Base-by-base conservation (phyloP, 2,329 filamentous ascomycete genomes). In the Monosporascus cannonballus region DNA sequence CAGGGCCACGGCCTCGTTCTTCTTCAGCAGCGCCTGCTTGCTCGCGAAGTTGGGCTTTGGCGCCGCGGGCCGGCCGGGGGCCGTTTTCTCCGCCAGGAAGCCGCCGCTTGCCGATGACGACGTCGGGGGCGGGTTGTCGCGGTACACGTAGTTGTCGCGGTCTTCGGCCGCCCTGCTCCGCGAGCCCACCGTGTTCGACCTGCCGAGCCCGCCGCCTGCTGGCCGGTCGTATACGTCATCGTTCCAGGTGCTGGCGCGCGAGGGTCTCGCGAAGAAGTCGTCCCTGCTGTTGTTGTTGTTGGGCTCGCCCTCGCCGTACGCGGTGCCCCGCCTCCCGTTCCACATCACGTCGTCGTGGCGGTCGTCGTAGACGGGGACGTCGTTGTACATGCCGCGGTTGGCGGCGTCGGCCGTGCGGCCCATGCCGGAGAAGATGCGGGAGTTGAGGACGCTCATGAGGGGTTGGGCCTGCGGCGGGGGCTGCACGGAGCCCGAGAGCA, bases 281-380 rank as follows among this genome's bases (percentile, higher is more conserved):
- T 34, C 30, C 30, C 11, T 34, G 30, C 30, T 34, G 11, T 14
- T 11, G 7, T 79, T 76, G 30, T 75, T 72, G 54, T 78, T 76
- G 39, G 53, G 53, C 18, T 24, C 50, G n/a, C 22, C 47, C 49
- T 65, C 62, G 14, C 63, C 87, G 64, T 83, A 85, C 4, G 85
- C 87, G 24, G 77, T 80, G 42, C 89, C 89, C 49, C 79, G 80
- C 54, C 83, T 79, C 42, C 87, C 88, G 66, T 92, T 87, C 90
- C 90, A 96, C 6, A 91, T 85, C 8, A 90, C 84, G 61, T 92
- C 85, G 61, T 96, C 91, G 65, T 90, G 87, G 39, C 78, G 74
- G 55, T 93, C 85, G 63, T 93, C 90, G 70, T 96, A 97, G 24
- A 95, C 82, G 14, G 94, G 93, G 20, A 87, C 82, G 64, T 97